These are phyloP conservation scores for Pseudozyma thailandica DNA, from an alignment of 1,284 basidiomycete genomes.

Conservation along the genomic window DNA sequence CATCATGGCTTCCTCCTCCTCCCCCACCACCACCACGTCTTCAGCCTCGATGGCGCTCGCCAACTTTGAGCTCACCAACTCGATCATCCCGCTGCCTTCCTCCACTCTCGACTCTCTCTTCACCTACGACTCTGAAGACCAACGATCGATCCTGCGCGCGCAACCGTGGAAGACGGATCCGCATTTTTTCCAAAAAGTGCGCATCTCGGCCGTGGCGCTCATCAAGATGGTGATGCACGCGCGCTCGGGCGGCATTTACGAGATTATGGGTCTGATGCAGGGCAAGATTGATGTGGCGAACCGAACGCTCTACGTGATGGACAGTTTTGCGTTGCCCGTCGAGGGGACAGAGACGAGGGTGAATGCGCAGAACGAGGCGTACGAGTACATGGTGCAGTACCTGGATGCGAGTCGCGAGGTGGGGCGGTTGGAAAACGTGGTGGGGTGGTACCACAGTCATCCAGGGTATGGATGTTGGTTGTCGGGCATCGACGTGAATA, in stretches of 20 bases:
- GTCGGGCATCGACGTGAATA: slow-evolving; percentile 95
- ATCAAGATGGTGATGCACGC: slow-evolving; percentile 99
- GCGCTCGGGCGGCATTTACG: slow-evolving; percentile 93
- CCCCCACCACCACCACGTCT: slow-evolving; percentile 5
- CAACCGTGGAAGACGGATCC: slow-evolving; percentile 89
- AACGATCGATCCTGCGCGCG: slow-evolving; percentile 77
- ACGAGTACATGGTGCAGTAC: slow-evolving; percentile 98
- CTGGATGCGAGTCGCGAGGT: slow-evolving; percentile 82
- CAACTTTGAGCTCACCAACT: slow-evolving; percentile 85
- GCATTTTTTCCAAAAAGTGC: slow-evolving; percentile 91
- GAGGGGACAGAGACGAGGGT: slow-evolving; percentile 99
- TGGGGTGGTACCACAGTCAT: slow-evolving; percentile 99
- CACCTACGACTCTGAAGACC: slow-evolving; percentile 77
- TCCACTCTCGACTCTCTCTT: slow-evolving; percentile 60
- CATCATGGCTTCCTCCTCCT: slow-evolving; percentile 15
- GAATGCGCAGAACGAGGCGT: slow-evolving; percentile 93
- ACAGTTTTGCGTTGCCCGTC: slow-evolving; percentile 95
- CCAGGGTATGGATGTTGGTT: slow-evolving; percentile 99
- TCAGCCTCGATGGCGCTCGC: slow-evolving; percentile 74
- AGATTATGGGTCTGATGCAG: slow-evolving; percentile 99
- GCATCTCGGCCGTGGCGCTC: slow-evolving; percentile 91
- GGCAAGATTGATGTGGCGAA: slow-evolving; percentile 89
- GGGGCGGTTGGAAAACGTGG: slow-evolving; percentile 83
- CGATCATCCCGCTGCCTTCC: slow-evolving; percentile 71
- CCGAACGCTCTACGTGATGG: slow-evolving; percentile 82